phyloP scores from a whole-genome alignment of 2,329 filamentous ascomycete species.

The Plectosphaerella plurivora region DNA sequence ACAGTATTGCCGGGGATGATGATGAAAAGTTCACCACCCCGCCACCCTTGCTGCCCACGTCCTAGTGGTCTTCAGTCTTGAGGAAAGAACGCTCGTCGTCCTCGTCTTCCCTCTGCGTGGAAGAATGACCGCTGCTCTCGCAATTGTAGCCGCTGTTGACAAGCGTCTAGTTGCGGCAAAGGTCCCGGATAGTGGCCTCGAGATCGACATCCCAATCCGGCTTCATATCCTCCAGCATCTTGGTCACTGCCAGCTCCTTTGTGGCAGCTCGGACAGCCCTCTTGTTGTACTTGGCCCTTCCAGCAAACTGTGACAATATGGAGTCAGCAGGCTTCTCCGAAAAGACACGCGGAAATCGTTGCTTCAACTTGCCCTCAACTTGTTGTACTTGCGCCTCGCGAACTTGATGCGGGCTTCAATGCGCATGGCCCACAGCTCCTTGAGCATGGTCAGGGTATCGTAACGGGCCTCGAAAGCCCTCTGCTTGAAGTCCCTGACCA shows the following conservation, averaged over 20 bases:
- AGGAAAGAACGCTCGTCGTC: neutral
- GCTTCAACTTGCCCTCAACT: neutral
- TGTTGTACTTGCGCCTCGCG: neutral
- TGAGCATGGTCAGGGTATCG: neutral
- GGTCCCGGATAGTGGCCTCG: neutral
- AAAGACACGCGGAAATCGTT: too few relatives aligned
- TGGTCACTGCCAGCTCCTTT: neutral
- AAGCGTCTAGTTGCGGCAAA: neutral
- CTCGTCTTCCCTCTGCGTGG: neutral
- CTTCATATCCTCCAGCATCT: neutral
- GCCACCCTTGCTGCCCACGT: conserved; percentile 19
- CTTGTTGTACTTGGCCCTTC: neutral
- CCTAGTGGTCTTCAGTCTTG: conserved; percentile 6
- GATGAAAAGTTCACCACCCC: conserved; percentile 32
- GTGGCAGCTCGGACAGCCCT: neutral
- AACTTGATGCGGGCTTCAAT: neutral
- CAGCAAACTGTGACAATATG: neutral
- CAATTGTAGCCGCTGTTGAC: too few relatives aligned
- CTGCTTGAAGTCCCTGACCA: too few relatives aligned
- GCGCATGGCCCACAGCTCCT: neutral
- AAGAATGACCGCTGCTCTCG: too few relatives aligned
- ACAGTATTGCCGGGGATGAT: too few relatives aligned
- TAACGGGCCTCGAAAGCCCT: too few relatives aligned
- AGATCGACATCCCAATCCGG: neutral
- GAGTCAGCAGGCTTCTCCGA: too few relatives aligned